Percentiles rank a stretch among this genome's conserved stretches.
Conservation (phyloP, 2,329 filamentous ascomycete species). For the Colletotrichum endophyticum region DNA sequence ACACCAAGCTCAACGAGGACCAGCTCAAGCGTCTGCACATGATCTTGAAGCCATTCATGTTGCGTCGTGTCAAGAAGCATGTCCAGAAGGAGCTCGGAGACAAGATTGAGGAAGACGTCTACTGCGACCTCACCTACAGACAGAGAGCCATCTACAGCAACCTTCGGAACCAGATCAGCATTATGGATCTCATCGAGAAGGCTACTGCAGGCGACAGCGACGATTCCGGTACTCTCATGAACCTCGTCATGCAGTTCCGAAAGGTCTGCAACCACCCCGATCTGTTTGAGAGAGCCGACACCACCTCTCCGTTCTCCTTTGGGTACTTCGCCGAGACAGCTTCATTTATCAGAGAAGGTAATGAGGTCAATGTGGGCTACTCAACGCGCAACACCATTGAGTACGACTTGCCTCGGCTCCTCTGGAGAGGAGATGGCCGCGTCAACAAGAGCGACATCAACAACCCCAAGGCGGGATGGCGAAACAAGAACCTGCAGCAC, state of each 20-base stretch:
- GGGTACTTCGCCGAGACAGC: conserved; percentile 93
- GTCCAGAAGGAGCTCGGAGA: conserved; percentile 98
- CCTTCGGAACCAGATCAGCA: conserved; percentile 94
- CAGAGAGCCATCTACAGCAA: conserved; percentile 94
- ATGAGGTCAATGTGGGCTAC: conserved; percentile 80
- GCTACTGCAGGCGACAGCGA: conserved; percentile 92
- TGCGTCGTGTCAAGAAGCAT: conserved; percentile 99
- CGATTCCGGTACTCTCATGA: conserved; percentile 96
- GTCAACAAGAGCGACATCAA: conserved; percentile 74
- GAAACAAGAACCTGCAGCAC: conserved; percentile 75
- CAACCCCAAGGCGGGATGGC: conserved; percentile 81
- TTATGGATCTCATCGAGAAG: conserved; percentile 98
- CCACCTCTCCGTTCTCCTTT: conserved; percentile 82
- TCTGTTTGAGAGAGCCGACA: conserved; percentile 93
- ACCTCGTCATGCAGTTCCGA: conserved; percentile 99
- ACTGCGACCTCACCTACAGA: conserved; percentile 95
- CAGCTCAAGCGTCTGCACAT: conserved; percentile 96
- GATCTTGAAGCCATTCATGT: conserved; percentile 99
- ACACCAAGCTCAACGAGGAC: conserved; percentile 99
- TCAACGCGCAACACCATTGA: conserved; percentile 87
- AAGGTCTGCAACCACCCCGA: conserved; percentile 99
- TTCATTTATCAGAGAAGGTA: conserved; percentile 90
- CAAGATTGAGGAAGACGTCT: conserved; percentile 97
- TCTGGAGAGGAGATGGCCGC: conserved; percentile 83
- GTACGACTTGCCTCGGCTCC: conserved; percentile 78